A percentile compares a stretch with the other conserved stretches of the same genome.
Conservation (phyloP, 2,329 filamentous ascomycete species). For the Zalaria obscura region DNA sequence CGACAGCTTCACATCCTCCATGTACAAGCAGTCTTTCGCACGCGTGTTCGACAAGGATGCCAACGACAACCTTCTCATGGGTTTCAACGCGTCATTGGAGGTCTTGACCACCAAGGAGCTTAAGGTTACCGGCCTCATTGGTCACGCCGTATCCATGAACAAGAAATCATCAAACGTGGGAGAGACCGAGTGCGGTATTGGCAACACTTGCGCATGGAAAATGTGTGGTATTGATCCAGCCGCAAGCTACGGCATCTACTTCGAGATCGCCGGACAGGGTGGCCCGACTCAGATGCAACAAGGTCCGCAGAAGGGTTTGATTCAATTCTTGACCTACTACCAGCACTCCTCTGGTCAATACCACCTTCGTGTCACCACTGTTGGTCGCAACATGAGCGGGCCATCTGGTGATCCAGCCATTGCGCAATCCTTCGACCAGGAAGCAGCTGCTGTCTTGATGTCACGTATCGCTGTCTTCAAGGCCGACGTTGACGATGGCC, state of each 20-base stretch:
- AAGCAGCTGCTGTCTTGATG: slow-evolving; percentile 95
- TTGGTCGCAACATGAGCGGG: slow-evolving; percentile 79
- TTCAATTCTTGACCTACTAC: slow-evolving; percentile 98
- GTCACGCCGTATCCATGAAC: slow-evolving; percentile 90
- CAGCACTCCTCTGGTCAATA: slow-evolving; percentile 95
- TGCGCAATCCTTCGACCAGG: slow-evolving; percentile 94
- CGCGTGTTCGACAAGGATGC: slow-evolving; percentile 95
- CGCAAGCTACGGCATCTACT: slow-evolving; percentile 91
- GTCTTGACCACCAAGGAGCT: slow-evolving; percentile 95
- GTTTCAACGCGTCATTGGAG: slow-evolving; percentile 92
- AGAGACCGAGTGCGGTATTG: slow-evolving; percentile 95
- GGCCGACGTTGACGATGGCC: slow-evolving; percentile 93
- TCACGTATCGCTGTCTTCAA: slow-evolving; percentile 99
- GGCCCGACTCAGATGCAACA: slow-evolving; percentile 75
- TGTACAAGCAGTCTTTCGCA: slow-evolving; percentile 98
- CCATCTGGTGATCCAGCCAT: slow-evolving; percentile 89
- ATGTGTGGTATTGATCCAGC: slow-evolving; percentile 97
- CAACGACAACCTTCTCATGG: slow-evolving; percentile 91
- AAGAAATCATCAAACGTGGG: slow-evolving; percentile 96
- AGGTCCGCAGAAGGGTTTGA: slow-evolving; percentile 80
- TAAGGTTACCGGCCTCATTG: slow-evolving; percentile 94
- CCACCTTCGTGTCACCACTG: slow-evolving; percentile 88
- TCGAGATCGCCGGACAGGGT: slow-evolving; percentile 90
- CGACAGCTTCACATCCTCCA: slow-evolving; percentile 95
- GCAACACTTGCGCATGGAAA: slow-evolving; percentile 98